These are phyloP conservation scores for Alternaria consortialis DNA, from an alignment of 2,329 filamentous ascomycete species.

Conservation along the genomic window DNA sequence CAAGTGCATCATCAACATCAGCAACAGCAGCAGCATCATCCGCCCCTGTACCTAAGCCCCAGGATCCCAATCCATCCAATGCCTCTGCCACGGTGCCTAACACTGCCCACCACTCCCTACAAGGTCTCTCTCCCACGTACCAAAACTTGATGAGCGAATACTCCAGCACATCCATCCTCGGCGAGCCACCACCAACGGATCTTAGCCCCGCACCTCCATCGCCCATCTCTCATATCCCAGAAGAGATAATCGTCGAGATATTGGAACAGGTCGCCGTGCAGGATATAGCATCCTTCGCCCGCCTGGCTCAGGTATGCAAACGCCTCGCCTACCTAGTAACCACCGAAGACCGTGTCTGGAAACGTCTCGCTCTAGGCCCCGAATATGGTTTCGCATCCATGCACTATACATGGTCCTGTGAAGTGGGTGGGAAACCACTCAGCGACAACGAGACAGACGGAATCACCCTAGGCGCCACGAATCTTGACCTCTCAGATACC, in stretches of 20 bases:
- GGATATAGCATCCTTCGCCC: slow-evolving; percentile 80
- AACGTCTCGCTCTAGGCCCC: slow-evolving; percentile 71
- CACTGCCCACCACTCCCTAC: slow-evolving; percentile 66
- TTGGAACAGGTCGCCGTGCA: slow-evolving; percentile 73
- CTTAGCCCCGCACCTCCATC: slow-evolving; percentile 78
- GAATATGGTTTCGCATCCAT: slow-evolving; percentile 84
- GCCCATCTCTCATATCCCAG: slow-evolving; percentile 78
- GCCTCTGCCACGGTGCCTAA: slow-evolving; percentile 62
- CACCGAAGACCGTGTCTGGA: slow-evolving; percentile 89
- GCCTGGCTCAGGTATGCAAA: slow-evolving; percentile 84
- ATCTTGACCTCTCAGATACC: slow-evolving; percentile 19
- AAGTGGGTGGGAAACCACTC: slow-evolving; percentile 61
- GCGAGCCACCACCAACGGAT: slow-evolving; percentile 73
- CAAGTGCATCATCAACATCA: slow-evolving; percentile 6
- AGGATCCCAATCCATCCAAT: slow-evolving; percentile 58
- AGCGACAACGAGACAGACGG: slow-evolving; percentile 47
- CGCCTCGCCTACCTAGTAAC: slow-evolving; percentile 83
- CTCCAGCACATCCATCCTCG: slow-evolving; percentile 72
- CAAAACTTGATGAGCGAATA: slow-evolving; percentile 81
- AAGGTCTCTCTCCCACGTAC: slow-evolving; percentile 64
- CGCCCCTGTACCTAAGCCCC: slow-evolving; percentile 49
- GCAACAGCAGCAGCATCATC: slow-evolving; percentile 50
- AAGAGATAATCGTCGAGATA: slow-evolving; percentile 85
- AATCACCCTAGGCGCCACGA: slow-evolving; percentile 36
- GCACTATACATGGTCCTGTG: slow-evolving; percentile 79